phyloP scores from a whole-genome alignment of 495 filamentous ascomycete genomes.

The Penicillium tannophilum region DNA sequence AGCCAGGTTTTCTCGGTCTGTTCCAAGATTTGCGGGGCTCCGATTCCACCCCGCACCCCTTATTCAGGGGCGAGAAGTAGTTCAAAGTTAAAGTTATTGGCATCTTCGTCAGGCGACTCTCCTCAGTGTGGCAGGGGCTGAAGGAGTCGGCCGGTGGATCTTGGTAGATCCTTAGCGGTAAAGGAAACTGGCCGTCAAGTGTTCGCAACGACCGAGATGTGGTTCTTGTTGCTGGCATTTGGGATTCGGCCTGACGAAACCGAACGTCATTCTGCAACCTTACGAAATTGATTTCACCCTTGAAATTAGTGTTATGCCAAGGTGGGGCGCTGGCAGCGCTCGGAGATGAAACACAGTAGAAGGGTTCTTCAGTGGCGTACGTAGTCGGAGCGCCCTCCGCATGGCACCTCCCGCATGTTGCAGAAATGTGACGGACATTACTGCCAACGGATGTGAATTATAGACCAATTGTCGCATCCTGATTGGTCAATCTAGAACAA shows the following conservation, averaged over 20 bases:
- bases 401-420: conserved; percentile 10
- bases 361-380: background rate
- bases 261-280: background rate
- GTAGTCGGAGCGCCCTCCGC: conserved; percentile 12
- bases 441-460: background rate
- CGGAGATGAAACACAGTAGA: conserved; percentile 2
- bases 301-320: background rate
- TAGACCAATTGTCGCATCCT: conserved; percentile 8
- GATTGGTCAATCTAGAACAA: conserved; percentile 7
- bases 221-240: background rate
- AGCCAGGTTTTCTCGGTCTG: background rate
- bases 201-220: background rate
- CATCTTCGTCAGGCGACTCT: background rate
- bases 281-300: background rate
- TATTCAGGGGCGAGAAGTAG: background rate
- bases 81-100: background rate
- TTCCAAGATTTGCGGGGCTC: conserved; percentile 3
- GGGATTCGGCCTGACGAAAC: background rate
- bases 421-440: conserved; percentile 11
- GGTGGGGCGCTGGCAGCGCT: background rate
- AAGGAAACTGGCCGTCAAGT: background rate
- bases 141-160: background rate
- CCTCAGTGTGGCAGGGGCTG: background rate
- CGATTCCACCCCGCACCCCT: conserved; percentile 5
- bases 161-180: background rate